Base-by-base conservation (phyloP, 2,329 filamentous ascomycete genomes). In the Trichoderma brevicompactum region DNA sequence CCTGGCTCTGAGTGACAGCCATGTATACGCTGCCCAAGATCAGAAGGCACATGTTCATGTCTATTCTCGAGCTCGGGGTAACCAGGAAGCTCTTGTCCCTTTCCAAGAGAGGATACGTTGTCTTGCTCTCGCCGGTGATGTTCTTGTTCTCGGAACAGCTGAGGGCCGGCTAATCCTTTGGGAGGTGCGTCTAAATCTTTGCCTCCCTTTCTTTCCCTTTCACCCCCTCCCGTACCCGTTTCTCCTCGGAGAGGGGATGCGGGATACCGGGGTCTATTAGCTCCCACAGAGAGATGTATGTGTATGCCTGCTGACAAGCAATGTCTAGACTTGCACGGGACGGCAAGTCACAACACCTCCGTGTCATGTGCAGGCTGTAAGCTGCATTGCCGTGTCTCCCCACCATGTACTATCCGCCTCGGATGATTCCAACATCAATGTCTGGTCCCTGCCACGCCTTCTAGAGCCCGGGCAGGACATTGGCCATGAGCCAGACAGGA, bases 41-140 rank as follows among this genome's bases (percentile, higher is more conserved):
- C 93, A 94, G 69, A 98, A 97, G 78, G 92, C 93, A 0, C 91
- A 96, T 48, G 85, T 99, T 1, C 92, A 98, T 78, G 92, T 99
- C 64, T 99, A 98, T 79, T 94, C 87, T 65, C 86, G 93, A 64
- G 84, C 88, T 66, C 91, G 91, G 68, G 91, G 91, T 34, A 95
- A 91, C 71, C 93, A 97, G 74, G 94, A 98, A 79, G 91, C 92
- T 7, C 85, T 92, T 17, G 87, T 98, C 19, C 90, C 94, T 0
- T 96, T 99, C 72, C 89, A 91, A 0, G 94, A 98, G 78, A 87
- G 89, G 72, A 92, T 99, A 73, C 89, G 88, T 69, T 93, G 91
- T 77, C 80, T 96, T 72, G 85, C 88, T 23, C 82, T 96, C 63
- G 87, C 88, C 28, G 89, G 86, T 54, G 85, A 92, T 69, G 85